Evolutionary conservation across 202 grass and related monocot genomes (phyloP).

Genomic region (Panicum virgatum): DNA sequence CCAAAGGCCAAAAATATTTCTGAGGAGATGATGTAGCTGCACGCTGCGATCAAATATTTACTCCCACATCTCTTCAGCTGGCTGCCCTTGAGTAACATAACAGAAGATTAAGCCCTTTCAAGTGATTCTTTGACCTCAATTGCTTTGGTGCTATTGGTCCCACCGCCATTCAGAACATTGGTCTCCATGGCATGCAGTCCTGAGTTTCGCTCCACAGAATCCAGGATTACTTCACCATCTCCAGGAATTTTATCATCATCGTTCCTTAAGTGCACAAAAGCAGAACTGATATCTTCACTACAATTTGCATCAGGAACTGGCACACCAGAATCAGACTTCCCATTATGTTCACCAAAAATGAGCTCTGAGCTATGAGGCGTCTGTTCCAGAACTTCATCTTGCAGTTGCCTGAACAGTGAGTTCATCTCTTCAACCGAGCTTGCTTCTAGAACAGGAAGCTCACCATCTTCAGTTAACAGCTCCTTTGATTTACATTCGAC

Average conservation of each 20-base stretch:
- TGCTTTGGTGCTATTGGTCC: neutral
- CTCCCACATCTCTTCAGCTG: neutral
- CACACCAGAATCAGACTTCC: neutral
- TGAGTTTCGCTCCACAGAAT: neutral
- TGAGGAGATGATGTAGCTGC: neutral
- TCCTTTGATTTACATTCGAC: neutral
- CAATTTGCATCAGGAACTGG: constrained; percentile 16
- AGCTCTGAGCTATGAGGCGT: neutral
- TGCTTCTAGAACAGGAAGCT: constrained; percentile 31
- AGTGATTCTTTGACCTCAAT: neutral
- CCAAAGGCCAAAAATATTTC: neutral
- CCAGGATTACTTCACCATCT: neutral
- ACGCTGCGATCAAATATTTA: neutral
- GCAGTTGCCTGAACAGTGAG: constrained; percentile 1
- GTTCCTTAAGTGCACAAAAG: neutral
- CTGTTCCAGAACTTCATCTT: neutral
- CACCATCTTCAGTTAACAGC: neutral
- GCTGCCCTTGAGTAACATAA: neutral
- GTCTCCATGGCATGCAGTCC: neutral
- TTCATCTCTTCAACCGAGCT: constrained; percentile 23
- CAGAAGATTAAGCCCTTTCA: neutral
- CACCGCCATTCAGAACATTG: neutral
- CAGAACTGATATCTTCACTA: neutral
- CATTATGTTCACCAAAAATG: neutral
- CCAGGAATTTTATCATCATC: neutral